phyloP scores from a whole-genome alignment of 2,329 filamentous ascomycete genomes.

The Didymella lethalis region DNA sequence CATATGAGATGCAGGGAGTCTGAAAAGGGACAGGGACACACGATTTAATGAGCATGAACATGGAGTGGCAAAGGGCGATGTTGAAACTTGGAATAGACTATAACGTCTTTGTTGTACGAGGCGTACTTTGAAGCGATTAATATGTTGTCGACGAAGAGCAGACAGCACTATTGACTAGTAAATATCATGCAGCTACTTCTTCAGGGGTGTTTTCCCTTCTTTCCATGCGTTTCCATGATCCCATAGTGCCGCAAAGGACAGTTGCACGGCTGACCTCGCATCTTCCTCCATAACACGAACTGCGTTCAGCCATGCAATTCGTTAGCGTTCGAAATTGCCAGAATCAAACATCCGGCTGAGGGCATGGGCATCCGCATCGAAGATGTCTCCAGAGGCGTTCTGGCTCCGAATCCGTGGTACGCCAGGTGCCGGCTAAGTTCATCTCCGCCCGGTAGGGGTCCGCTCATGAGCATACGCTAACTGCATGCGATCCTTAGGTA shows the following conservation, averaged over 20 bases:
- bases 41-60: not conserved
- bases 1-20: not conserved
- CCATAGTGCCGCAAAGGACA: no score
- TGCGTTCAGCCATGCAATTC: not conserved
- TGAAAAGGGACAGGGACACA: not conserved
- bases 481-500: not conserved
- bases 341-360: not conserved
- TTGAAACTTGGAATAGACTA: not conserved
- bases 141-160: not conserved
- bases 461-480: not conserved
- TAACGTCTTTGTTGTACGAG: not conserved
- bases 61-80: not conserved
- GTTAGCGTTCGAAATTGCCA: not conserved
- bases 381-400: no score
- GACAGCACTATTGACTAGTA: not conserved
- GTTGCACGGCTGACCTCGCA: no score
- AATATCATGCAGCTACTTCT: not conserved
- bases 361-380: not conserved
- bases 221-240: not conserved
- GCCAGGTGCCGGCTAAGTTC: not conserved
- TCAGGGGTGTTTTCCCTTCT: not conserved
- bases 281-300: no score
- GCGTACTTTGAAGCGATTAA: not conserved
- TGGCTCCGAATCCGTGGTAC: not conserved
- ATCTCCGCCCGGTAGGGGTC: not conserved